A percentile compares a stretch with the other conserved stretches of the same genome.
phyloP scores from a whole-genome alignment of 2,329 filamentous ascomycete species.

The Scedosporium minutisporum region DNA sequence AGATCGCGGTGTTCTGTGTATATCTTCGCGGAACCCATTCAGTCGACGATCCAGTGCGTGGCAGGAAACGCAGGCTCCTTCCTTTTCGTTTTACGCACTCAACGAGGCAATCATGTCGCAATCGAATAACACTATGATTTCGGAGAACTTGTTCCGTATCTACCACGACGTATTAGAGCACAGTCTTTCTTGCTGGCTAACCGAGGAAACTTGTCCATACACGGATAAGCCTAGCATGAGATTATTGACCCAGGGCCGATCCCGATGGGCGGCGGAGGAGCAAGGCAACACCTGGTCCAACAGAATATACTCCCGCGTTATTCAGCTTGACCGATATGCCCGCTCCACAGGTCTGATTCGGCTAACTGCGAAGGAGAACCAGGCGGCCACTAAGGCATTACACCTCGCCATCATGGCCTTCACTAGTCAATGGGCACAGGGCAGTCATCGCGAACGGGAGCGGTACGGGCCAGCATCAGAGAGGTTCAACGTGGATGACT shows the following conservation, averaged over 20 bases:
- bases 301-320: slow-evolving; percentile 38
- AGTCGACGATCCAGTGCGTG: background rate
- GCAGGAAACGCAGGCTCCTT: background rate
- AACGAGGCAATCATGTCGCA: slow-evolving; percentile 15
- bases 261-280: slow-evolving; percentile 14
- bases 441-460: slow-evolving; percentile 18
- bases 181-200: slow-evolving; percentile 43
- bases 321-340: slow-evolving; percentile 35
- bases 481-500: slow-evolving; percentile 10
- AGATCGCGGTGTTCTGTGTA: background rate
- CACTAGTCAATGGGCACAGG: slow-evolving; percentile 40
- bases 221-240: background rate
- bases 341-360: slow-evolving; percentile 27
- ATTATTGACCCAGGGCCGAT: background rate
- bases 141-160: slow-evolving; percentile 33
- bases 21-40: background rate
- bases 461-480: slow-evolving; percentile 8
- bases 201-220: slow-evolving; percentile 43
- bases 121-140: slow-evolving; percentile 26
- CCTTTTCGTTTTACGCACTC: slow-evolving; percentile 10
- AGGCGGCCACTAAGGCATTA: slow-evolving; percentile 33
- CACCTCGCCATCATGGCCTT: slow-evolving; percentile 42
- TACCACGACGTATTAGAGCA: slow-evolving; percentile 47
- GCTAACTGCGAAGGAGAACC: slow-evolving; percentile 30
- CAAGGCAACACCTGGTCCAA: slow-evolving; percentile 34